Conservation (phyloP, 306 rosid genomes). For the Quercus engelmannii region DNA sequence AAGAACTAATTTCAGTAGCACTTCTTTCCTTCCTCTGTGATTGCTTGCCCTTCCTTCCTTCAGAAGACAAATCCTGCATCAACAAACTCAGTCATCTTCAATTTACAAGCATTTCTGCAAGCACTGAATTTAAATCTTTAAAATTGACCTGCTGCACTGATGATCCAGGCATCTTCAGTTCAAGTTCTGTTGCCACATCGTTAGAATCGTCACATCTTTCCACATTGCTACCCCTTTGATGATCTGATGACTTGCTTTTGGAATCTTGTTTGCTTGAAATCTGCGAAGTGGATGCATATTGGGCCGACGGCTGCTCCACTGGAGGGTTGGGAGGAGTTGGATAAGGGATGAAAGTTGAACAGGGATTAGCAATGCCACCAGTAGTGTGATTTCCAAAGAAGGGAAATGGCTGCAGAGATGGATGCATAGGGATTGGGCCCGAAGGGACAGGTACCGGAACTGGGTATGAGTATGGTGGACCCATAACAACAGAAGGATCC, state of each 20-base stretch:
- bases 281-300: constrained; percentile 46
- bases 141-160: constrained; percentile 63
- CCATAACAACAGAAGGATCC: constrained; percentile 72
- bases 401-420: constrained; percentile 68
- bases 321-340: constrained; percentile 54
- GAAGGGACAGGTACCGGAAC: constrained; percentile 67
- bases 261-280: constrained; percentile 52
- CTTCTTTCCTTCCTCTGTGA: constrained; percentile 54
- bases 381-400: constrained; percentile 68
- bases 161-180: constrained; percentile 94
- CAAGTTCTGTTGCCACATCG: constrained; percentile 89
- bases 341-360: constrained; percentile 64
- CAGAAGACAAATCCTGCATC: constrained; percentile 53
- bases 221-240: constrained; percentile 35
- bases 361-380: constrained; percentile 52
- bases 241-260: constrained; percentile 49
- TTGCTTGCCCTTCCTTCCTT: constrained; percentile 62
- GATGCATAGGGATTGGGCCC: constrained; percentile 71
- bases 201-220: constrained; percentile 57
- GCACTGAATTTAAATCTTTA: constrained; percentile 7
- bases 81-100: constrained; percentile 4
- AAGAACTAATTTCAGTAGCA: constrained; percentile 51
- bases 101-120: not conserved
- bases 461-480: constrained; percentile 72
- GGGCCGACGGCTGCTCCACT: constrained; percentile 47